Evolutionary conservation across 2,329 filamentous ascomycete species (phyloP), one percentile per base, ranked within the genome.

Genomic region (Stagonosporopsis tanaceti): DNA sequence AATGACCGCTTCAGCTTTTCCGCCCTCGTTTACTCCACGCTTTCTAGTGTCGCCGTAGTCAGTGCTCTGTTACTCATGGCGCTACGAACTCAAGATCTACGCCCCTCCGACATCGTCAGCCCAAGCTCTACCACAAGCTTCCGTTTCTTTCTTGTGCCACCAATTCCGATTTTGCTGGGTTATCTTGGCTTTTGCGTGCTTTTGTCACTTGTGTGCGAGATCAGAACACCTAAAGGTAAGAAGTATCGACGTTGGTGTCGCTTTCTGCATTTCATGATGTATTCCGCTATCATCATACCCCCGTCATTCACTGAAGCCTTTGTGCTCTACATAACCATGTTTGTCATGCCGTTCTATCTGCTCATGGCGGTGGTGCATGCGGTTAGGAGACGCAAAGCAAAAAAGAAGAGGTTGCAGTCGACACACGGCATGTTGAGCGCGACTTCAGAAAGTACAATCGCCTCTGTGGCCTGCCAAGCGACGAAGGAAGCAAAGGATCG

Each of bases 1-100:
- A 25, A 34, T 20, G 6, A 34, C 4, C 41, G 53, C 24, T 56
- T 50, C 35, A 50, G 53, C 53, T 56, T 56, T 32, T 27, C 53
- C 6, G 17, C n/a, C 1, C 34, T 56, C 5, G 46, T 56, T 3
- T 56, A 50, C 32, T 35, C 53, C 4, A 40, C 39, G 2, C 34
- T 56, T 2, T 28, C 17, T 9, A 27, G 17, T 4, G 12, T 30
- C 25, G 40, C 24, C n/a, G n/a, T 32, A 12, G n/a, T 24, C 15
- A 56, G 53, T 20, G 12, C 14, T n/a, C 11, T 54, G 1, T n/a
- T 54, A 7, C 3, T 54, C 15, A 15, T 37, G 2, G 51, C 51
- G 9, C 37, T 54, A 6, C 35, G 32, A n/a, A 47, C 38, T 4
- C 51, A 48, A 24, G 38, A 47, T 20, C 11, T 52, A 6, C 50